Evolutionary conservation across 208 protist species (phyloP).

Genomic region (Novymonas esmeraldas): DNA sequence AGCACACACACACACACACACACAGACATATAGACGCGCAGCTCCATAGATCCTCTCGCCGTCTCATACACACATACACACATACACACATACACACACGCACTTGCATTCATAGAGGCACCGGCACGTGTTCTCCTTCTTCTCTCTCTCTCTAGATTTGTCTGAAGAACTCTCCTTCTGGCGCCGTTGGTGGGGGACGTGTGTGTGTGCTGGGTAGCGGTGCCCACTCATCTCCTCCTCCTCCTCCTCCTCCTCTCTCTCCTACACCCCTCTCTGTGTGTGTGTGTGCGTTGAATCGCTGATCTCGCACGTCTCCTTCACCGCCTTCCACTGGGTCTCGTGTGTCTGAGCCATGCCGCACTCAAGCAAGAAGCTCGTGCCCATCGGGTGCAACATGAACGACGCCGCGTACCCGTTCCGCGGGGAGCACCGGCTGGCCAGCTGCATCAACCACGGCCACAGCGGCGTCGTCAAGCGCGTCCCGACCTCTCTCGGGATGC

Average conservation of each 20-base stretch:
- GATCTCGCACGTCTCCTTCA: neutral
- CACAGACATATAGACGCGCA: no score
- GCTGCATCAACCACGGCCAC: constrained; percentile 84
- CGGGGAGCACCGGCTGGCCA: constrained; percentile 63
- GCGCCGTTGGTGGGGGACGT: no score
- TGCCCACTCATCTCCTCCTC: no score
- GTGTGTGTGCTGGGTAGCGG: no score
- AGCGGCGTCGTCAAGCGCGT: constrained; percentile 46
- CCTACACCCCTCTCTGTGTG: neutral
- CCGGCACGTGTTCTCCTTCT: neutral
- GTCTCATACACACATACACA: neutral
- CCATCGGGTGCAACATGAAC: constrained; percentile 85
- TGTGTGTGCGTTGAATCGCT: neutral
- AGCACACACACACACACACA: no score
- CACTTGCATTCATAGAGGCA: neutral
- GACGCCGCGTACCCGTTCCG: constrained; percentile 87
- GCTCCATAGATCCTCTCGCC: no score
- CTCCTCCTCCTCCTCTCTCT: neutral
- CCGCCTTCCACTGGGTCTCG: neutral
- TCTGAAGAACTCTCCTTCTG: no score
- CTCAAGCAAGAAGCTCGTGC: constrained; percentile 29
- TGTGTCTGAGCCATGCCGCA: constrained; percentile 22
- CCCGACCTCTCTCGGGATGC: constrained; percentile 54
- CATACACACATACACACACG: constrained; percentile 4
- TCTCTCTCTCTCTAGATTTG: neutral